Base-by-base conservation (phyloP, 83 land plant genomes). In the Isoetes engelmannii region DNA sequence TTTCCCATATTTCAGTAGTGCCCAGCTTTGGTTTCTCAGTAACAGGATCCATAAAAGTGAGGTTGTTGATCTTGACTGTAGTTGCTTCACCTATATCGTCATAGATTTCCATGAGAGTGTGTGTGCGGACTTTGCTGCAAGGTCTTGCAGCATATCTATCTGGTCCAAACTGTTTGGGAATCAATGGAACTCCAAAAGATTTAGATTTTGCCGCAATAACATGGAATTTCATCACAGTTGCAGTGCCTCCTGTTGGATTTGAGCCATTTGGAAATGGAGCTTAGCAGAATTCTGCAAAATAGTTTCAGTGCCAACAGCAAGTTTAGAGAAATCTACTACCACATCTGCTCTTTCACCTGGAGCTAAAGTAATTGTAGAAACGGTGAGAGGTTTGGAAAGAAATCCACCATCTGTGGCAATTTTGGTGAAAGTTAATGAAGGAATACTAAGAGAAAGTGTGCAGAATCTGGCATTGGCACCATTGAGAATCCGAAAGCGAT, bases 271-370 rank as follows among this genome's bases (percentile, higher is more conserved):
- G 68, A 44, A 60, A 69, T 7, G 68, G 45, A 5, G 72, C 68
- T 68, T 5, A 0, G 37, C 72, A 6, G 72, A 49, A 68, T 69
- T 69, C 4, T 3, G 57, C 45, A 69, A 9, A 44, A 54, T 1
- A 6, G 56, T 37, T 10, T 57, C 18, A 12, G 15, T 18, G 6
- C 72, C 68, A 13, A 12, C 45, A 41, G 53, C 53, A 51, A 69
- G 28, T 10, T 0, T n/a, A 5, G 67, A 56, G 72, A 69, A 19
- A 18, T 69, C 72, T n/a, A 69, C 44, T 4, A 69, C 63, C 15
- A 56, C 56, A 44, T 69, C 72, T 8, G 53, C 70, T 57, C 72
- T 68, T 44, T 69, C 68, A 8, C 68, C 68, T n/a, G 72, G 72
- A 44, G 37, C 69, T 8, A 69, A 21, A 28, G 37, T 28, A 28